Evolutionary conservation across 2,329 filamentous ascomycete genomes (phyloP), one percentile per base, ranked within the genome.

Genomic region (Arthrobotrys musiformis): DNA sequence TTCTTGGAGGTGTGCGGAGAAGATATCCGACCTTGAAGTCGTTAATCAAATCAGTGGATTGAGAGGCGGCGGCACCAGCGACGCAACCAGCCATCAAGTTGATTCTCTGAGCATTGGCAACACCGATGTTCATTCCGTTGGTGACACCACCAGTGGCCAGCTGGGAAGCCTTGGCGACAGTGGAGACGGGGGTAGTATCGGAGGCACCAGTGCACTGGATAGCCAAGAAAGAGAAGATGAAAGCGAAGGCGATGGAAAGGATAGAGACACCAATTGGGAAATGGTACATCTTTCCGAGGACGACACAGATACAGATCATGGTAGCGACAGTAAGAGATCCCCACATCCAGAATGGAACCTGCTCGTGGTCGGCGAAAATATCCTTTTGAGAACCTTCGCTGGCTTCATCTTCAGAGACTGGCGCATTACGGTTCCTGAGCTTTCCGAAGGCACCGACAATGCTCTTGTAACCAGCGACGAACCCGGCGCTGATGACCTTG

Each of bases 11-110:
- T 4, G 85, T 86, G 79, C 84, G 83, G 62, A 86, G 84, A 3
- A 86, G 81, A 82, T 85, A 85, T 7, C 84, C 85, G 28, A 84
- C 84, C 37, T 84, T 84, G 83, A 86, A 86, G 79, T 86, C 85
- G 60, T 81, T 81, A 30, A 83, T 82, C 60, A 85, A 79, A 74
- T 84, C 83, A 35, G 82, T 81, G 13, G 78, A 66, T 54, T 81
- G 80, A 40, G 79, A 81, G 8, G 80, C 77, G 26, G 78, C 60
- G 19, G 70, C 75, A 62, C 62, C 64, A 44, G 73, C 78, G 42
- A 79, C 70, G 19, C 67, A 69, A 60, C 85, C 85, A 68, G 85
- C 85, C 66, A 86, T 83, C 54, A 86, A 80, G 82, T 86, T 86
- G 80, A 86, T 84, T 9, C 82, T 82, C 79, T 85, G 85, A 3